phyloP scores from a whole-genome alignment of 2,329 filamentous ascomycete genomes.

The Fusarium irregulare region DNA sequence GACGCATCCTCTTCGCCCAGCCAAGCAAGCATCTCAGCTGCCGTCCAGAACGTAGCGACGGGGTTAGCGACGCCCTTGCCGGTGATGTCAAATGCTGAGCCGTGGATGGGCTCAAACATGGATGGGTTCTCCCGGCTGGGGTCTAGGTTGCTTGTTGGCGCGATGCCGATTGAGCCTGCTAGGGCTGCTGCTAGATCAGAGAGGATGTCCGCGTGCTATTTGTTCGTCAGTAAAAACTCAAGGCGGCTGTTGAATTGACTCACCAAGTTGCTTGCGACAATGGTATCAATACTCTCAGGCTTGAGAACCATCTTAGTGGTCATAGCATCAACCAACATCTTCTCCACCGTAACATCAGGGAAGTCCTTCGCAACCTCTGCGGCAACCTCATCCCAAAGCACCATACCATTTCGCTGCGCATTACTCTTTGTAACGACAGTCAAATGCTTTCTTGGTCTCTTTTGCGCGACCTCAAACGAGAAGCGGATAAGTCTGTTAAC shows the following conservation, averaged over 20 bases:
- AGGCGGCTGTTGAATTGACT: background rate
- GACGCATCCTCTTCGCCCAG: constrained; percentile 65
- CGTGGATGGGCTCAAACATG: constrained; percentile 73
- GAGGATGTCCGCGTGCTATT: constrained; percentile 70
- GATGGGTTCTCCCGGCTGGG: constrained; percentile 65
- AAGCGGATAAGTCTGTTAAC: constrained; percentile 71
- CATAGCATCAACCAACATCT: constrained; percentile 76
- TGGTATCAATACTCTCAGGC: constrained; percentile 69
- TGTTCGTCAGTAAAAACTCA: no score
- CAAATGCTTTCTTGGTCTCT: constrained; percentile 66
- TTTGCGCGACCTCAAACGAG: constrained; percentile 69
- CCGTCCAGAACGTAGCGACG: constrained; percentile 69
- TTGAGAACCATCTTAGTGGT: constrained; percentile 72
- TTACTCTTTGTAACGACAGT: constrained; percentile 76
- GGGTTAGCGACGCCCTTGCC: constrained; percentile 68
- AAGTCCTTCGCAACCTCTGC: constrained; percentile 66
- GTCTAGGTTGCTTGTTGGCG: constrained; percentile 76
- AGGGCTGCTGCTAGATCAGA: constrained; percentile 77
- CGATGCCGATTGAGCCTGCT: constrained; percentile 78
- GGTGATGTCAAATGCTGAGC: constrained; percentile 68
- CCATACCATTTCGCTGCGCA: constrained; percentile 74
- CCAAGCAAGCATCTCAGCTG: constrained; percentile 68
- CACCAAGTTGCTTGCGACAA: constrained; percentile 70
- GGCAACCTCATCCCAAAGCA: constrained; percentile 74
- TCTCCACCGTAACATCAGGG: constrained; percentile 69